These are phyloP conservation scores for Saksenaea vasiformis DNA, from an alignment of 371 early-diverging fungal species.

Conservation along the genomic window DNA sequence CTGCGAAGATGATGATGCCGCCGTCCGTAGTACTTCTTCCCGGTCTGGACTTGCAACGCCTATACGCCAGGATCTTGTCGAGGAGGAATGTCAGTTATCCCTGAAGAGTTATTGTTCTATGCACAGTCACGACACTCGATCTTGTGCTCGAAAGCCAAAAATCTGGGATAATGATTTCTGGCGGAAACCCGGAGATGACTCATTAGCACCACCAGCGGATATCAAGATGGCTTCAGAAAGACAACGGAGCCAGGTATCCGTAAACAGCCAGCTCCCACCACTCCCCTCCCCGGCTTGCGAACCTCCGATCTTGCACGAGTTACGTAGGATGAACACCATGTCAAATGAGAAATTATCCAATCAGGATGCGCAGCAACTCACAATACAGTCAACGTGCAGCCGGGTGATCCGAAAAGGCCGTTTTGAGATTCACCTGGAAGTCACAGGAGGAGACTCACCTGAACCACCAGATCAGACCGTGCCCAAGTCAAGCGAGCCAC, in stretches of 20 bases:
- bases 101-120: conserved; percentile 7
- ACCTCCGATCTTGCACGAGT: conserved; percentile 26
- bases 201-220: not conserved
- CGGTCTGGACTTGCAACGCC: conserved; percentile 7
- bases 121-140: conserved; percentile 15
- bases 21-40: conserved; percentile 2
- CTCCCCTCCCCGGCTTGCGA: conserved; percentile 3
- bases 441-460: not conserved
- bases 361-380: conserved; percentile 6
- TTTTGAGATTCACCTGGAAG: conserved; percentile 37
- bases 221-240: not conserved
- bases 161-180: conserved; percentile 43
- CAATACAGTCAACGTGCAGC: conserved; percentile 6
- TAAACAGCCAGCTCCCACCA: not conserved
- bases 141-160: conserved; percentile 15
- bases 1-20: conserved; percentile 13
- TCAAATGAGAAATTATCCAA: conserved; percentile 9
- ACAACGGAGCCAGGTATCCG: conserved; percentile 3
- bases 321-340: conserved; percentile 13
- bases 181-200: conserved; percentile 18
- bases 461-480: not conserved
- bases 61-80: conserved; percentile 5
- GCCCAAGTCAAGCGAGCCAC: not conserved
- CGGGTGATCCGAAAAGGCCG: conserved; percentile 35
- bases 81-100: conserved; percentile 8